Evolutionary conservation across 1,139 yeast genomes (phyloP).

Genomic region (Geotrichum macrosporum): DNA sequence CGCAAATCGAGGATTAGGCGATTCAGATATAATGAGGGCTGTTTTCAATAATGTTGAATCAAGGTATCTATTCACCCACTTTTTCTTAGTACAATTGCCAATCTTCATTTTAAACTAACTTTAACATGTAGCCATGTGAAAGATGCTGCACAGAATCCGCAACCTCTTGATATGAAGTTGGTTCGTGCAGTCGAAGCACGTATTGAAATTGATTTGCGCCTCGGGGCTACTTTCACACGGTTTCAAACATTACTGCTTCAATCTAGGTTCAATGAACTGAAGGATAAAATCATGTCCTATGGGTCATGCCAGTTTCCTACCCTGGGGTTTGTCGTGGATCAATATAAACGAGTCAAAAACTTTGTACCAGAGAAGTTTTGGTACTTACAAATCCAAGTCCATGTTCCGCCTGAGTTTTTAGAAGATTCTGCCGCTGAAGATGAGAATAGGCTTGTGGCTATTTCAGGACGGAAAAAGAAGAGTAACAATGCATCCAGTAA

Average conservation of each 20-base stretch:
- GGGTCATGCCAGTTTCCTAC: conserved; percentile 98
- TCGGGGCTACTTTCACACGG: conserved; percentile 88
- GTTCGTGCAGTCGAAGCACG: conserved; percentile 84
- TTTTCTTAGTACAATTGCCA: no score
- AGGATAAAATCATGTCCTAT: conserved; percentile 53
- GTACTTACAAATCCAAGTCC: conserved; percentile 55
- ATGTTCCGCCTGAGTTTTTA: conserved; percentile 35
- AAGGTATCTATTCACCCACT: conserved; percentile 18
- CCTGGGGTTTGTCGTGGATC: conserved; percentile 91
- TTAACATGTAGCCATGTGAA: conserved; percentile 49
- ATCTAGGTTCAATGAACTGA: conserved; percentile 29
- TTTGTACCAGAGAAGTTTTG: conserved; percentile 80
- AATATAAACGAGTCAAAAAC: conserved; percentile 68
- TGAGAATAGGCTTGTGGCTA: conserved; percentile 13
- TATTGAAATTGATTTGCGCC: conserved; percentile 79
- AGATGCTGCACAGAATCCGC: conserved; percentile 69
- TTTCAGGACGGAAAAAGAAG: conserved; percentile 4
- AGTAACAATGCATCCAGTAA: conserved; percentile 13
- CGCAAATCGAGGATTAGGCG: conserved; percentile 48
- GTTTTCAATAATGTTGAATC: conserved; percentile 83
- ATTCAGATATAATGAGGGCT: conserved; percentile 60
- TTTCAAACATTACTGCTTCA: conserved; percentile 55
- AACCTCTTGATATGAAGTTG: conserved; percentile 57
- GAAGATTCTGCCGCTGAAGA: conserved; percentile 27
- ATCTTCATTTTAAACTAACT: no score